Base-by-base conservation (phyloP, 495 filamentous ascomycete genomes). In the Penicillium coprophilum region DNA sequence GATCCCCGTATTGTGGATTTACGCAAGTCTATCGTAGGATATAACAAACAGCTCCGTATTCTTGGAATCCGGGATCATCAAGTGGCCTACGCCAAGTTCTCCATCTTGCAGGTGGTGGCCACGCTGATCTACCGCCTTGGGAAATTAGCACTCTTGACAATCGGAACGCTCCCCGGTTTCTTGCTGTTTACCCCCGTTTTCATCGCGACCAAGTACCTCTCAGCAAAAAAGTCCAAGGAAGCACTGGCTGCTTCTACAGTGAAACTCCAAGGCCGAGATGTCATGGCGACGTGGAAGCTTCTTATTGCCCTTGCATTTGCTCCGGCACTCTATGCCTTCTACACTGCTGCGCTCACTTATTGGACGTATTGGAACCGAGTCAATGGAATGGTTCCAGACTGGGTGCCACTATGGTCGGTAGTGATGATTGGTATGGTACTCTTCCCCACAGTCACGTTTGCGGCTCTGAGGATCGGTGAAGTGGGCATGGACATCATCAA, bases 281-380 rank as follows among this genome's bases (percentile, higher is more conserved):
- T 99, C 23, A 93, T 99, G 79, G 94, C 94, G 0, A 97, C 94
- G 0, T 99, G 94, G 94, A 99, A 99, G 70, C 81, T 99, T 12
- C 85, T 99, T 9, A 92, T 97, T 23, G 84, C 93, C 30, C 78
- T 97, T 64, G 91, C 86, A 13, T 85, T 99, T 62, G 90, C 92
- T 7, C 94, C 94, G 0, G 74, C 90, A 6, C 78, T 96, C 4
- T 97, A 97, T 70, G 85, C 86, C 53, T 78, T 85, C 36, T 97
- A 96, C 71, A 88, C 89, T 6, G 71, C 81, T 28, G 51, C 86
- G 9, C 81, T 96, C 32, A 88, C 87, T 12, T 84, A 82, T 68
- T 90, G 85, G 86, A 90, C 90, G 12, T 88, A 89, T 65, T 77
- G 80, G 57, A 91, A 96, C 70, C 85, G 90, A 31, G 79, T 95